These are phyloP conservation scores for Byssochlamys sp. DNA, from an alignment of 2,329 filamentous ascomycete genomes.

Conservation along the genomic window DNA sequence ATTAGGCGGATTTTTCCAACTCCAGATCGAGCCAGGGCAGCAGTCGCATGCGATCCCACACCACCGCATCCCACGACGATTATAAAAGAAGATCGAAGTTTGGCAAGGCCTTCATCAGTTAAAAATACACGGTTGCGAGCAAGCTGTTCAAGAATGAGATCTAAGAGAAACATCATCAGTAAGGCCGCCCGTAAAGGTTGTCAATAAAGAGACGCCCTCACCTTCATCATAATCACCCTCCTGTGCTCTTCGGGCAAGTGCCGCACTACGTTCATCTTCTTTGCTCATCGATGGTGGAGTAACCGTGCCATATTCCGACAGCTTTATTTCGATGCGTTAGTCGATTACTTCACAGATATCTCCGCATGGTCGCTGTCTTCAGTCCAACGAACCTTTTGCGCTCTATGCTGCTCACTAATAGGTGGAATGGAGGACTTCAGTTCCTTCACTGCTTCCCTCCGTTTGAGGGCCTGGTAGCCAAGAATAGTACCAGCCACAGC, in stretches of 20 bases:
- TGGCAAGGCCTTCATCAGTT: conserved; percentile 66
- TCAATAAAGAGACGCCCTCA: conserved; percentile 15
- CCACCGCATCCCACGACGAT: conserved; percentile 88
- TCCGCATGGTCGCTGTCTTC: background rate
- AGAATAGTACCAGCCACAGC: conserved; percentile 44
- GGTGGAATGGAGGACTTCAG: conserved; percentile 54
- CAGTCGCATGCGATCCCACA: conserved; percentile 83
- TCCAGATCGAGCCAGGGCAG: conserved; percentile 78
- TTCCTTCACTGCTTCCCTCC: conserved; percentile 46
- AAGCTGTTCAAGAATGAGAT: conserved; percentile 86
- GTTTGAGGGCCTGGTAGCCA: conserved; percentile 47
- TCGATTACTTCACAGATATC: conserved; percentile 1
- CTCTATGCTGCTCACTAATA: conserved; percentile 41
- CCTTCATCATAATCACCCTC: conserved; percentile 57
- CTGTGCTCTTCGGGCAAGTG: conserved; percentile 50
- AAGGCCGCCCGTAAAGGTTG: background rate
- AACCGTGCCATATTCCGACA: conserved; percentile 42
- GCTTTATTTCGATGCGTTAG: conserved; percentile 36
- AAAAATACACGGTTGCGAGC: conserved; percentile 89
- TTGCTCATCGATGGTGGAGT: conserved; percentile 24
- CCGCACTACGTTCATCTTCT: conserved; percentile 51
- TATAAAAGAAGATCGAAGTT: conserved; percentile 71
- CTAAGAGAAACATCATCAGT: conserved; percentile 32
- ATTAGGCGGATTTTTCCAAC: conserved; percentile 79
- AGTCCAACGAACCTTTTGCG: conserved; percentile 37